Evolutionary conservation across 1,139 yeast genomes (phyloP).

Genomic region (Yamadazyma oceani): DNA sequence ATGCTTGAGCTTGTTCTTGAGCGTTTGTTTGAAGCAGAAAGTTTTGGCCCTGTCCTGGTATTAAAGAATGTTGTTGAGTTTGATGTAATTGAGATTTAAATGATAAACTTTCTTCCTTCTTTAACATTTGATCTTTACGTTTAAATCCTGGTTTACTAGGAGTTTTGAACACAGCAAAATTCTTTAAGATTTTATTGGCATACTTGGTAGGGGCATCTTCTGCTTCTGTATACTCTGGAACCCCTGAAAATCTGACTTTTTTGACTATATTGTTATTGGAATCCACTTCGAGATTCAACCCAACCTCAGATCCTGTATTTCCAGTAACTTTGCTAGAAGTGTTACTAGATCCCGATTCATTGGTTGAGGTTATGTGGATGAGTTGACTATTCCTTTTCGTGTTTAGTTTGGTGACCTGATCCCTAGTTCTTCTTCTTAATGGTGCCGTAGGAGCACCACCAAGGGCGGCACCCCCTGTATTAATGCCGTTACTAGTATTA

Average conservation of each 20-base stretch:
- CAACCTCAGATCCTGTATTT: slow-evolving; percentile 7
- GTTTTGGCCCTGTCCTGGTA: neutral
- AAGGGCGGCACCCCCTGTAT: too few relatives aligned
- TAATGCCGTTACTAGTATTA: too few relatives aligned
- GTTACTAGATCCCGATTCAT: slow-evolving; percentile 10
- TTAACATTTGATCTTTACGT: slow-evolving; percentile 45
- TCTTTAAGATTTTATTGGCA: slow-evolving; percentile 46
- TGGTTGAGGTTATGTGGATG: slow-evolving; percentile 10
- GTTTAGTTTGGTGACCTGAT: slow-evolving; percentile 33
- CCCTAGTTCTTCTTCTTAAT: slow-evolving; percentile 24
- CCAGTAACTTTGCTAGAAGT: slow-evolving; percentile 3
- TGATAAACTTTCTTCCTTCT: slow-evolving; percentile 54
- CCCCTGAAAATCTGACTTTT: slow-evolving; percentile 54
- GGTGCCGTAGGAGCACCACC: slow-evolving; percentile 3
- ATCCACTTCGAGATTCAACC: slow-evolving; percentile 5
- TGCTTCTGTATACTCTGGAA: slow-evolving; percentile 49
- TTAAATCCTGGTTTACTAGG: slow-evolving; percentile 29
- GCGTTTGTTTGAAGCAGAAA: slow-evolving; percentile 1
- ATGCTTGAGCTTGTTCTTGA: slow-evolving; percentile 1
- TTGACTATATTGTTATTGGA: slow-evolving; percentile 23
- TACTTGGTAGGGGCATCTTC: slow-evolving; percentile 58
- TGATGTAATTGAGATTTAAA: slow-evolving; percentile 37
- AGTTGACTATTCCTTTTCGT: slow-evolving; percentile 33
- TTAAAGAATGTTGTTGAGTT: slow-evolving; percentile 4
- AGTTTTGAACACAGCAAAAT: slow-evolving; percentile 41